Percentiles rank a stretch among this genome's conserved stretches.
These are phyloP conservation scores for Trichoderma asperelloides DNA, from an alignment of 495 filamentous ascomycete genomes.

Conservation along the genomic window DNA sequence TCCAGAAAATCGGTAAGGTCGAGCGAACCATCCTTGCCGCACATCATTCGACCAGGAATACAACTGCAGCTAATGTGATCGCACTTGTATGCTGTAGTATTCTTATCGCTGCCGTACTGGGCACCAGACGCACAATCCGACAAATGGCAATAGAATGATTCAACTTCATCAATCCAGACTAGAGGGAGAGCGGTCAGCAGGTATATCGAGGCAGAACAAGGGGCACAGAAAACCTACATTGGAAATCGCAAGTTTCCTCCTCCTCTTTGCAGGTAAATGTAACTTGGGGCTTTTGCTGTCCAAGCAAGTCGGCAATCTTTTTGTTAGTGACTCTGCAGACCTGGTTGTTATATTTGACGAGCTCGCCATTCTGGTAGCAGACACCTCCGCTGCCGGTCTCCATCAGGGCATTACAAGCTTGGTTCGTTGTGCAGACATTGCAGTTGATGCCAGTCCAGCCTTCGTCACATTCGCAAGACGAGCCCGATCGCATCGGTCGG, in stretches of 20 bases:
- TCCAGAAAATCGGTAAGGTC: slow-evolving; percentile 85
- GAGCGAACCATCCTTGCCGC: slow-evolving; percentile 81
- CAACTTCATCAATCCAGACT: slow-evolving; percentile 89
- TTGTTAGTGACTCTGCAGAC: slow-evolving; percentile 95
- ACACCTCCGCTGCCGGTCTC: slow-evolving; percentile 68
- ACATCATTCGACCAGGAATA: slow-evolving; percentile 85
- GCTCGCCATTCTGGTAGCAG: slow-evolving; percentile 83
- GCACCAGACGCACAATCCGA: slow-evolving; percentile 67
- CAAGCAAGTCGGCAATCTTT: slow-evolving; percentile 81
- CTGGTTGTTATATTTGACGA: slow-evolving; percentile 90
- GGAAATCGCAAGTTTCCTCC: slow-evolving; percentile 73
- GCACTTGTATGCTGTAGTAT: slow-evolving; percentile 77
- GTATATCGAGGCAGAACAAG: not conserved
- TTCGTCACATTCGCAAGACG: slow-evolving; percentile 76
- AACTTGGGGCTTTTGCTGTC: slow-evolving; percentile 76
- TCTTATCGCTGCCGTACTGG: slow-evolving; percentile 58
- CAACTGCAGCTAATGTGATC: slow-evolving; percentile 78
- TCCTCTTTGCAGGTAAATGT: slow-evolving; percentile 86
- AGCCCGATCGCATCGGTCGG: slow-evolving; percentile 56
- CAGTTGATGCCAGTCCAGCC: slow-evolving; percentile 99
- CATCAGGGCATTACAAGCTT: slow-evolving; percentile 79
- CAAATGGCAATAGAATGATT: slow-evolving; percentile 93
- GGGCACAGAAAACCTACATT: slow-evolving; percentile 51
- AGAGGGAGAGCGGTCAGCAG: slow-evolving; percentile 29
- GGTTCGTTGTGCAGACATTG: slow-evolving; percentile 81